Percentiles rank a stretch among this genome's conserved stretches.
phyloP scores from a whole-genome alignment of 2,329 filamentous ascomycete species.

The Fusarium sp. region DNA sequence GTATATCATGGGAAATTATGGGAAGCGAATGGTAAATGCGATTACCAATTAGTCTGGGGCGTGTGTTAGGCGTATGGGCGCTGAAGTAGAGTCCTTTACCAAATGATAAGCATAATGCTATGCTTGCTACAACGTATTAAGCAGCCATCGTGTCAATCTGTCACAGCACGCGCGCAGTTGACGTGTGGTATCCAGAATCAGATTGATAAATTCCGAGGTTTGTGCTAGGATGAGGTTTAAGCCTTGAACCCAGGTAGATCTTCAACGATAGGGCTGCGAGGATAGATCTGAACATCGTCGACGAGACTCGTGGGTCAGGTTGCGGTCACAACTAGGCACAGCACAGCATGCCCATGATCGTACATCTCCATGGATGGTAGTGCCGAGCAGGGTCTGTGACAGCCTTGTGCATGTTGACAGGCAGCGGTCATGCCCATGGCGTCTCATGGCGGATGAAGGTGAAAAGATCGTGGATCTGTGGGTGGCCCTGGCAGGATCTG shows the following conservation, averaged over 20 bases:
- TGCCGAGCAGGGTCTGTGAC: conserved; percentile 46
- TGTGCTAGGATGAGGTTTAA: conserved; percentile 34
- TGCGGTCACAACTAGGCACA: conserved; percentile 33
- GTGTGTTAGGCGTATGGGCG: conserved; percentile 17
- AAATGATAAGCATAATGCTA: conserved; percentile 7
- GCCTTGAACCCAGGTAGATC: conserved; percentile 23
- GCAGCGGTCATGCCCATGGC: conserved; percentile 23
- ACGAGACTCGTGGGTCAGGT: conserved; percentile 30
- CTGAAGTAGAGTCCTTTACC: conserved; percentile 3
- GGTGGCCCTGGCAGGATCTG: conserved; percentile 42
- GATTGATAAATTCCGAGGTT: conserved; percentile 21
- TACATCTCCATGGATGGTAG: conserved; percentile 42
- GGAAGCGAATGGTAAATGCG: conserved; percentile 34
- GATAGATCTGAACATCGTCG: conserved; percentile 38
- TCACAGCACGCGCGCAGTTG: conserved; percentile 16
- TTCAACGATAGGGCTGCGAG: conserved; percentile 46
- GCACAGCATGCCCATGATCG: conserved; percentile 42
- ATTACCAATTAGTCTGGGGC: conserved; percentile 19
- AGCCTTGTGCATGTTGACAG: conserved; percentile 45
- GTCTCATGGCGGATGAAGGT: conserved; percentile 18
- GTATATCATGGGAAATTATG: conserved; percentile 33
- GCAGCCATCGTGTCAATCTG: conserved; percentile 15
- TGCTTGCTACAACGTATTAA: conserved; percentile 8
- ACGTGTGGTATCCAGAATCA: conserved; percentile 16
- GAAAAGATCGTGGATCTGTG: conserved; percentile 25